A percentile compares a stretch with the other conserved stretches of the same genome.
These are phyloP conservation scores for Dactylis glomerata DNA, from an alignment of 176 grass and related monocot species.

Conservation along the genomic window DNA sequence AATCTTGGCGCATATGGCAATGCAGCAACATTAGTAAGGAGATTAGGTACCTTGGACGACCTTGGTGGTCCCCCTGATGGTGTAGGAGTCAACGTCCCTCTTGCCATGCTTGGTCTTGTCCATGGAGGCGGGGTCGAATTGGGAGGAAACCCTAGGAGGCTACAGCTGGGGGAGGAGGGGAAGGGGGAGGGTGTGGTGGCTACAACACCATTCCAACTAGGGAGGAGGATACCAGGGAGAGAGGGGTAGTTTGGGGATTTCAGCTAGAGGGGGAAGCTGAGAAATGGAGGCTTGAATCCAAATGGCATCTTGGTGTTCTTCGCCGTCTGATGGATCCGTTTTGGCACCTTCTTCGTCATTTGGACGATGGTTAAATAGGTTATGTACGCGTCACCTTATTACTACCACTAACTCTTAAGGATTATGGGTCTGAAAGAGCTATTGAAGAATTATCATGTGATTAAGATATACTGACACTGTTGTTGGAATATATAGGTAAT, in stretches of 20 bases:
- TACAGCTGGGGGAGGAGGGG: background rate
- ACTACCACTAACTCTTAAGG: background rate
- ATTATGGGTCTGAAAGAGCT: too few species aligned
- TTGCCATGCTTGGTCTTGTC: slow-evolving; percentile 82
- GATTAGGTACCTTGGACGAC: slow-evolving; percentile 59
- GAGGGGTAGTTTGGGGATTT: slow-evolving; percentile 34
- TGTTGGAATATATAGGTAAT: background rate
- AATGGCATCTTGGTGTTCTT: slow-evolving; percentile 9
- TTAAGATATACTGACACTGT: background rate
- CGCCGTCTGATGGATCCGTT: slow-evolving; percentile 35
- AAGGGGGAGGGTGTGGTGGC: background rate
- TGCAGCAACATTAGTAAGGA: background rate
- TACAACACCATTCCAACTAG: slow-evolving; percentile 24
- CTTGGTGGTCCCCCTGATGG: slow-evolving; percentile 88
- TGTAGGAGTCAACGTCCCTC: slow-evolving; percentile 78
- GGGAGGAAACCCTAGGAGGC: slow-evolving; percentile 45
- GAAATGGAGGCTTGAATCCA: slow-evolving; percentile 24
- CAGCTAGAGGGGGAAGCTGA: background rate
- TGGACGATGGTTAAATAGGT: background rate
- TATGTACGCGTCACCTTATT: background rate
- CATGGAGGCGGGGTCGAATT: slow-evolving; percentile 43
- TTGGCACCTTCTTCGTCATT: background rate
- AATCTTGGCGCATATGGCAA: slow-evolving; percentile 29
- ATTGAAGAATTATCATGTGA: background rate
- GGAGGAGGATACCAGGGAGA: background rate